Conservation (phyloP, 306 rosid genomes). For the Urtica urens region DNA sequence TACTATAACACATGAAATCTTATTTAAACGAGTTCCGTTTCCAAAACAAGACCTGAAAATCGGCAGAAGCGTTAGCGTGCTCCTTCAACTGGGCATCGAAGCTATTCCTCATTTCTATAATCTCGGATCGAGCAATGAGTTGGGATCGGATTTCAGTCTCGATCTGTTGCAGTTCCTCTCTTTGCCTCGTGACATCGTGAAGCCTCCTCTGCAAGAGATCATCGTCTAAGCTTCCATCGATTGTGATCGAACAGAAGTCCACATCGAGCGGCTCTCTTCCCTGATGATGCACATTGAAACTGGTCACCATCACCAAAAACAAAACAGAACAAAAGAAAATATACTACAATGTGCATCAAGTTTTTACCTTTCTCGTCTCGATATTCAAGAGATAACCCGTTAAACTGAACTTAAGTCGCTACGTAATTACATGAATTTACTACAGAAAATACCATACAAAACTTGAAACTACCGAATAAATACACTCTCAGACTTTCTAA, state of each 20-base stretch:
- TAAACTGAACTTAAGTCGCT: too few species aligned
- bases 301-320: slow-evolving; percentile 32
- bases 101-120: slow-evolving; percentile 54
- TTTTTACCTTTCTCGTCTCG: too few species aligned
- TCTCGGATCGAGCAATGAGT: slow-evolving; percentile 70
- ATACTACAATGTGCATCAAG: too few species aligned
- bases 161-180: slow-evolving; percentile 61
- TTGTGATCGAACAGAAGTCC: slow-evolving; percentile 70
- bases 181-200: slow-evolving; percentile 55
- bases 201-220: slow-evolving; percentile 65
- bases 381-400: too few species aligned
- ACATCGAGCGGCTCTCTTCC: slow-evolving; percentile 90
- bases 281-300: slow-evolving; percentile 96
- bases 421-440: too few species aligned
- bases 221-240: slow-evolving; percentile 54
- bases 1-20: neutral
- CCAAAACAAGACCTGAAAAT: slow-evolving; percentile 52
- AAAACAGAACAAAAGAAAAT: too few species aligned
- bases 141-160: slow-evolving; percentile 82
- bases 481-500: too few species aligned
- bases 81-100: slow-evolving; percentile 80
- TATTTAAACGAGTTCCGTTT: neutral
- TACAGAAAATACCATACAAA: too few species aligned
- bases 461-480: too few species aligned
- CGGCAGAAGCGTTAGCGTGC: slow-evolving; percentile 44